Percentiles rank a stretch among this genome's conserved stretches.
These are phyloP conservation scores for Daedalea quercina DNA, from an alignment of 768 basidiomycete genomes.

Conservation along the genomic window DNA sequence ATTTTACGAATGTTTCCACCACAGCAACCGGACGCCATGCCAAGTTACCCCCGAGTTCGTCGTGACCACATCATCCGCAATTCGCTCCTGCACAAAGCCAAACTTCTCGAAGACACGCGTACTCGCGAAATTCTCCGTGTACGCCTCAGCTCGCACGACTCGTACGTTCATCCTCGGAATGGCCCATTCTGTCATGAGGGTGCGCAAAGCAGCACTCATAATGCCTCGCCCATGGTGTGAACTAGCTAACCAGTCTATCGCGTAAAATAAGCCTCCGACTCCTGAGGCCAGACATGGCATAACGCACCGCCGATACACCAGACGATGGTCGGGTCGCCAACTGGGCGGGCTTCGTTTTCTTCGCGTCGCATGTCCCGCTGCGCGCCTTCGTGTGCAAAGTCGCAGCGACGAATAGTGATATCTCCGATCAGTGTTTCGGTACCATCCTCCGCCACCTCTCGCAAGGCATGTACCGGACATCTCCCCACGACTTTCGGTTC, in stretches of 20 bases:
- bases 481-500: constrained; percentile 27
- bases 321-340: constrained; percentile 49
- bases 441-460: constrained; percentile 51
- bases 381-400: constrained; percentile 22
- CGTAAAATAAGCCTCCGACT: not conserved
- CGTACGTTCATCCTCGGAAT: constrained; percentile 58
- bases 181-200: constrained; percentile 51
- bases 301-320: constrained; percentile 58
- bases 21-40: constrained; percentile 17
- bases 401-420: constrained; percentile 28
- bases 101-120: constrained; percentile 62
- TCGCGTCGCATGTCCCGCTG: constrained; percentile 28
- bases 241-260: constrained; percentile 46
- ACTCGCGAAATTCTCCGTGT: constrained; percentile 52
- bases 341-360: constrained; percentile 33
- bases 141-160: constrained; percentile 36
- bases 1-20: constrained; percentile 14
- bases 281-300: not conserved
- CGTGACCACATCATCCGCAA: constrained; percentile 31
- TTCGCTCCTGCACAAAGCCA: constrained; percentile 40
- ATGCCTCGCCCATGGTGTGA: constrained; percentile 64
- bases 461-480: constrained; percentile 43
- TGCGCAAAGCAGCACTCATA: constrained; percentile 59
- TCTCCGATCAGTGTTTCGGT: constrained; percentile 47
- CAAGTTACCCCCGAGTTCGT: constrained; percentile 28